Conservation (phyloP, 1,139 yeast genomes). For the Hansenula anomala region DNA sequence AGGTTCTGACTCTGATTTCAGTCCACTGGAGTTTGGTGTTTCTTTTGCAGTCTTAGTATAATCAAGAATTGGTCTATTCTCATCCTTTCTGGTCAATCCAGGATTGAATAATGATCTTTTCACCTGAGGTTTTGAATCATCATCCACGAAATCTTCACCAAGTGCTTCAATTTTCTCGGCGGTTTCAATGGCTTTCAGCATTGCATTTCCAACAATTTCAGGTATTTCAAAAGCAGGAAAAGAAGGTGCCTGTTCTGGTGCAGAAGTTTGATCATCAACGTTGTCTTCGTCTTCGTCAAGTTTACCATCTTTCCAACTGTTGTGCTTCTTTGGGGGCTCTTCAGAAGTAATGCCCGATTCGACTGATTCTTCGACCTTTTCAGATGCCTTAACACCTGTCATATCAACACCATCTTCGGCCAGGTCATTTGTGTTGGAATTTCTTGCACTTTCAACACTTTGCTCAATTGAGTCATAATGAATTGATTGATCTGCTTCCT, state of each 20-base stretch:
- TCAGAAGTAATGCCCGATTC: neutral
- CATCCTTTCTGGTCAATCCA: no score
- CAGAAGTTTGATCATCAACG: no score
- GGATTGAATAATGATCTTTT: neutral
- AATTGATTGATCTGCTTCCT: neutral
- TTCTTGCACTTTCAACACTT: no score
- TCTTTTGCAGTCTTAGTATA: no score
- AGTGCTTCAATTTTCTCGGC: neutral
- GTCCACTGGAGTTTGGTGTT: no score
- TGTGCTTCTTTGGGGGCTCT: no score
- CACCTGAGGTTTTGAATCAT: neutral
- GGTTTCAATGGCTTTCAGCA: neutral
- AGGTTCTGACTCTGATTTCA: neutral
- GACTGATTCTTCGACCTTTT: constrained; percentile 1
- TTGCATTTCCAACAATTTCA: neutral
- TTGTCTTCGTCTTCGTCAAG: no score
- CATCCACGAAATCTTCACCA: neutral
- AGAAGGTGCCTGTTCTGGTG: no score
- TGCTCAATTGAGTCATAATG: neutral
- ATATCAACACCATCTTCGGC: neutral
- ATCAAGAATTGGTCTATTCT: no score
- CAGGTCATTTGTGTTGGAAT: no score
- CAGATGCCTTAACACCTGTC: neutral
- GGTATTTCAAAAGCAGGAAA: neutral
- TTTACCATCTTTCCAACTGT: no score